Base-by-base conservation (phyloP, 805 yeast species). In the Blastobotrys americana region DNA sequence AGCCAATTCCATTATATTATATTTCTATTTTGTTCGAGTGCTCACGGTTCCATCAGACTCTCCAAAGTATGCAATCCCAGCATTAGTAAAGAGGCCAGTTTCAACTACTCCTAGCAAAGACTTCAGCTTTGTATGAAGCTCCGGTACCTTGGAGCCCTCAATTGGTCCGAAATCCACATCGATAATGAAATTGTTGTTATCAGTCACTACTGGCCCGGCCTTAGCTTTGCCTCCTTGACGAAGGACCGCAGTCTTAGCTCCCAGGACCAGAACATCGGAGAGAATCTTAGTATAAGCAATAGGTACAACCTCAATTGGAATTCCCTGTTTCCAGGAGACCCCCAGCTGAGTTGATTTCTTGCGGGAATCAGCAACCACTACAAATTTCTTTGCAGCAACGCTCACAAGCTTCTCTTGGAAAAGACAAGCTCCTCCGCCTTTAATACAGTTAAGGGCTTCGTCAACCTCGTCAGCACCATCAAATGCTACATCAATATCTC, bases 381-480 rank as follows among this genome's bases (percentile, higher is more conserved):
- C 71, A 59, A 90, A 88, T 55, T 74, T 76, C 47, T 75, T 69
- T 2, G 96, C 79, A 49, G 86, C 78, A 45, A 77, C 74, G 15
- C 96, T 96, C 10, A 93, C 96, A 43, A 93, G 72, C 67, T 93
- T 93, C 64, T 93, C 99, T 68, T 90, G 98, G 68, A 93, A 82
- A 51, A 88, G 71, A 65, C 99, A 93, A 1, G 97, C 99, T 35
- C 99, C 99, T 40, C 99, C 99, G 54, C 99, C 99, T 67, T 93
- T 93, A 63, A 93, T 93, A 57, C 89, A 80, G 60, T 88, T 85
- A 55, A 93, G 72, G 17, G 72, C 60, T 3, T 76, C 60, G 64
- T 90, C 98, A 46, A 89, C 89, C 66, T 93, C 98, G 65, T 93
- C 99, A 2, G 98, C 97, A 37, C 99, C 99, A 64, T 93, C 99